A percentile compares a stretch with the other conserved stretches of the same genome.
Conservation (phyloP, 2,329 filamentous ascomycete genomes). For the Penicillium sp. region DNA sequence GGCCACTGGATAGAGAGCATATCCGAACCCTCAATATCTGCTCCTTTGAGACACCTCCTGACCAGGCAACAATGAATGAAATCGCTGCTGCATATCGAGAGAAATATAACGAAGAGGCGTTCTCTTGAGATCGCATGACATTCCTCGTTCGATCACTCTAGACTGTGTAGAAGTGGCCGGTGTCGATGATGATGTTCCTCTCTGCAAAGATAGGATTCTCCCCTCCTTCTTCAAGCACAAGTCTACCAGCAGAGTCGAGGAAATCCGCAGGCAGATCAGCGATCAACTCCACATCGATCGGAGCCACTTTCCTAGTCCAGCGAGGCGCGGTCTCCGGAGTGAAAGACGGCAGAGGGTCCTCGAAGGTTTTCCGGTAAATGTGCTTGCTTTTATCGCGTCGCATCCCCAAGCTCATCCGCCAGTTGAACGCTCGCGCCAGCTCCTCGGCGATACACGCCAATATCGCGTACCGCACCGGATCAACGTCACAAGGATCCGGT, state of each 20-base stretch:
- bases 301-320: slow-evolving; percentile 22
- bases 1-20: slow-evolving; percentile 27
- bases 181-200: slow-evolving; percentile 30
- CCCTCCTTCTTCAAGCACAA: slow-evolving; percentile 26
- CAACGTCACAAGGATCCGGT: slow-evolving; percentile 27
- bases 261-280: slow-evolving; percentile 11
- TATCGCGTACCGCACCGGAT: slow-evolving; percentile 33
- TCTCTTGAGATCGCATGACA: slow-evolving; percentile 6
- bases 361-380: slow-evolving; percentile 24
- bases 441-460: slow-evolving; percentile 29
- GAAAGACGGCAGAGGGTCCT: slow-evolving; percentile 26
- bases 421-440: slow-evolving; percentile 26
- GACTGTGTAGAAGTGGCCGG: slow-evolving; percentile 30
- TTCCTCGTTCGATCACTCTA: slow-evolving; percentile 8
- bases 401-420: slow-evolving; percentile 29
- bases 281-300: slow-evolving; percentile 16
- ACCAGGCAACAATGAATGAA: slow-evolving; percentile 30
- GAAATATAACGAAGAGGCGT: slow-evolving; percentile 28
- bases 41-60: slow-evolving; percentile 31
- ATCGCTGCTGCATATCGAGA: slow-evolving; percentile 31
- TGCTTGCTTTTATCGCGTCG: slow-evolving; percentile 25
- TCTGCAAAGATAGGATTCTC: slow-evolving; percentile 21
- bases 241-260: slow-evolving; percentile 16
- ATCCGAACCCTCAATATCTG: slow-evolving; percentile 32
- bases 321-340: slow-evolving; percentile 18